Percentiles rank a stretch among this genome's conserved stretches.
phyloP scores from a whole-genome alignment of 2,329 filamentous ascomycete genomes.

The Colletotrichum melonis region DNA sequence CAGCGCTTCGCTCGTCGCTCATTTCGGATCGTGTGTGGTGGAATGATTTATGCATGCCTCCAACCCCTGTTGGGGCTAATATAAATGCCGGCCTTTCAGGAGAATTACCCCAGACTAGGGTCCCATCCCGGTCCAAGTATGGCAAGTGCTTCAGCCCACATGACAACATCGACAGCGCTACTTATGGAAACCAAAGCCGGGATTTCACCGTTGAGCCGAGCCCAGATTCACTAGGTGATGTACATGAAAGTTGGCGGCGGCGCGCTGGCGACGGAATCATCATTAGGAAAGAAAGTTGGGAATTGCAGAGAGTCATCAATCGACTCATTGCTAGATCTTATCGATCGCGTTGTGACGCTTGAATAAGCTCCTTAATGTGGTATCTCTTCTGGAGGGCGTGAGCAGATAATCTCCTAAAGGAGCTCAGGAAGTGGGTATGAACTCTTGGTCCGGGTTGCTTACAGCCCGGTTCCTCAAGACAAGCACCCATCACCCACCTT shows the following conservation, averaged over 20 bases:
- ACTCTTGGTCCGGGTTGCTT: too few relatives aligned
- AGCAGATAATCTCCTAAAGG: too few relatives aligned
- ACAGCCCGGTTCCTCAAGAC: neutral
- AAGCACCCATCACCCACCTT: neutral
- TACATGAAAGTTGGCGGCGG: too few relatives aligned
- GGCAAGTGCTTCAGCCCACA: neutral
- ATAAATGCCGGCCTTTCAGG: constrained; percentile 15
- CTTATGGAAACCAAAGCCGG: neutral
- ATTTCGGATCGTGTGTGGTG: constrained; percentile 21
- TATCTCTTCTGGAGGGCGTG: too few relatives aligned
- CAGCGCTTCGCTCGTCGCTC: neutral
- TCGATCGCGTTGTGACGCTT: too few relatives aligned
- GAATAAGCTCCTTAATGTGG: too few relatives aligned
- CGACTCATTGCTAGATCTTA: neutral
- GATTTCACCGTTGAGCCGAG: neutral
- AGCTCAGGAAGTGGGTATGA: too few relatives aligned
- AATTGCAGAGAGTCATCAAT: neutral
- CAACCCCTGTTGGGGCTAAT: neutral
- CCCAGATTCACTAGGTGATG: neutral
- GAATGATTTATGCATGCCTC: constrained; percentile 8
- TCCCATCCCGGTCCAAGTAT: constrained; percentile 7
- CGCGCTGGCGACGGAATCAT: neutral
- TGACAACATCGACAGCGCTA: neutral
- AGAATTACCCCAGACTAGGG: constrained; percentile 24
- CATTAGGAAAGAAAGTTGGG: neutral